Conservation (phyloP, 371 early-diverging fungal genomes). For the Nematocida ironsii region DNA sequence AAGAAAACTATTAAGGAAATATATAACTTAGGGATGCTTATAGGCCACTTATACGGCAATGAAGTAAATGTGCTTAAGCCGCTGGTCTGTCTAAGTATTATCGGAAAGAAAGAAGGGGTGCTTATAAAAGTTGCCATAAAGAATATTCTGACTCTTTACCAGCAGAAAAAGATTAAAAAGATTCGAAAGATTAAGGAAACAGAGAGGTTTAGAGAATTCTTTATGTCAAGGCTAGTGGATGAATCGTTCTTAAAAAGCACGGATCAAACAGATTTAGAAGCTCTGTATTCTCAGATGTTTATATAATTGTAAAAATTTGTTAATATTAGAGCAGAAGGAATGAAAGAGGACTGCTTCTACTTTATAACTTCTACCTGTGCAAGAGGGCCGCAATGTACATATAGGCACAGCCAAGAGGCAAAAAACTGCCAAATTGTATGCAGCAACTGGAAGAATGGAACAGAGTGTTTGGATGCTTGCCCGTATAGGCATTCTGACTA, state of each 20-base stretch:
- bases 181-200: neutral
- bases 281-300: constrained; percentile 13
- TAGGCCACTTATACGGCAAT: neutral
- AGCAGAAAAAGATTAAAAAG: constrained; percentile 17
- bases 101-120: constrained; percentile 16
- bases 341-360: constrained; percentile 71
- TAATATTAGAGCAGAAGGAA: neutral
- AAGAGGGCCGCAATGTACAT: constrained; percentile 60
- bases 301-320: constrained; percentile 21
- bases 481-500: constrained; percentile 68
- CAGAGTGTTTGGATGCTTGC: constrained; percentile 64
- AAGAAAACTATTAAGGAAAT: constrained; percentile 38
- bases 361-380: constrained; percentile 69
- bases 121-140: constrained; percentile 30
- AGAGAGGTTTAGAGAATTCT: neutral
- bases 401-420: constrained; percentile 64
- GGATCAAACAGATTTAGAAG: neutral
- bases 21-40: constrained; percentile 37
- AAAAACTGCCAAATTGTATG: constrained; percentile 65
- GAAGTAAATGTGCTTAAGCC: constrained; percentile 14
- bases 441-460: constrained; percentile 61
- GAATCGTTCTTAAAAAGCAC: neutral
- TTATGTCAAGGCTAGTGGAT: neutral
- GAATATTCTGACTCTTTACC: neutral
- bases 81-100: neutral